These are phyloP conservation scores for Diaporthe citri DNA, from an alignment of 2,329 filamentous ascomycete species.

Conservation along the genomic window DNA sequence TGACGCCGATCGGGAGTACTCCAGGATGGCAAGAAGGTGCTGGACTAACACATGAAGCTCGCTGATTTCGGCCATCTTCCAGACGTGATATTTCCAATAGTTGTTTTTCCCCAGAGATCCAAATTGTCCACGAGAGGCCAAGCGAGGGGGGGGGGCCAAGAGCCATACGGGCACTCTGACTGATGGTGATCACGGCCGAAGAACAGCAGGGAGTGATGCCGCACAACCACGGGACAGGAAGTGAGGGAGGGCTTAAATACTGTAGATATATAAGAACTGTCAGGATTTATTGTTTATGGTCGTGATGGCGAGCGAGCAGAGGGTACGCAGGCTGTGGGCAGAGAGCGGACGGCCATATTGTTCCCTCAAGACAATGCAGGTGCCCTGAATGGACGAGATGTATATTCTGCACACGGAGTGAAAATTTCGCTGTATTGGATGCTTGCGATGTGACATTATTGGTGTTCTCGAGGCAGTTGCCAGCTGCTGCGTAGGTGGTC, in stretches of 20 bases:
- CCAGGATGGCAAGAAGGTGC: neutral
- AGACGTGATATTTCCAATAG: neutral
- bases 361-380: neutral
- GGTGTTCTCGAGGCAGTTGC: neutral
- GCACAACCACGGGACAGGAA: no score
- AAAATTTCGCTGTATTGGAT: neutral
- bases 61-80: neutral
- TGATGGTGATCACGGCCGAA: neutral
- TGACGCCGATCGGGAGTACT: neutral
- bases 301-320: neutral
- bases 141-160: neutral
- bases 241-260: neutral
- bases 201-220: neutral
- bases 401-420: neutral
- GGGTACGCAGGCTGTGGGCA: neutral
- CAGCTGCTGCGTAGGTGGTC: neutral
- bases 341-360: neutral
- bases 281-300: no score
- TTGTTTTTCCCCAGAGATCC: no score
- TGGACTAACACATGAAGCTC: neutral
- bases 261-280: neutral
- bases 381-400: neutral
- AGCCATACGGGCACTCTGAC: neutral
- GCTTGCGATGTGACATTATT: neutral
- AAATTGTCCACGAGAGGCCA: neutral